phyloP scores from a whole-genome alignment of 2,329 filamentous ascomycete species.

The Alternaria sp. region DNA sequence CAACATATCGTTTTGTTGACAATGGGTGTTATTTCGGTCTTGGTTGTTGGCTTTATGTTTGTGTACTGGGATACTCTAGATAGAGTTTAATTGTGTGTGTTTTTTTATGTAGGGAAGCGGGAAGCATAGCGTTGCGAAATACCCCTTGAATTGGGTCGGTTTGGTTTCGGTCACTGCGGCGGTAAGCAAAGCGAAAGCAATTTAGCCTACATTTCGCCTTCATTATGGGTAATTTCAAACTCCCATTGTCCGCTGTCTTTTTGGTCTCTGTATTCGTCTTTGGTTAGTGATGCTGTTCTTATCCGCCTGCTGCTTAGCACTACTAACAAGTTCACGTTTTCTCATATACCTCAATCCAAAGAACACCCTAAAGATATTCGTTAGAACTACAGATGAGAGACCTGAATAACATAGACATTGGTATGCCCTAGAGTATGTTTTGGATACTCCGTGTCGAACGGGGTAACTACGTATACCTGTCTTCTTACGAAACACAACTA shows the following conservation, averaged over 20 bases:
- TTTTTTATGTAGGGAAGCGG: not conserved
- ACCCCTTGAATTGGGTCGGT: constrained; percentile 9
- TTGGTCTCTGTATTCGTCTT: not conserved
- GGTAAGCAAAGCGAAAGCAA: constrained; percentile 6
- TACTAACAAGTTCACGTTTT: not conserved
- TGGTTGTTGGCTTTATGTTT: constrained; percentile 9
- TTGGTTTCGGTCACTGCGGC: constrained; percentile 7
- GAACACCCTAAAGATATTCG: no score
- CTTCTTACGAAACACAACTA: not conserved
- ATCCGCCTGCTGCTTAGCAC: not conserved
- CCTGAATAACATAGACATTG: not conserved
- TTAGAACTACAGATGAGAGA: not conserved
- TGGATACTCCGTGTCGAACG: not conserved
- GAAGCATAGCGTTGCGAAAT: constrained; percentile 25
- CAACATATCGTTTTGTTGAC: not conserved
- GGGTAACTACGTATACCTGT: not conserved
- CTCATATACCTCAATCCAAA: not conserved
- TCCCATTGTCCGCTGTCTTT: not conserved
- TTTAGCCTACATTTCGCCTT: not conserved
- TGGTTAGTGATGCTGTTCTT: not conserved
- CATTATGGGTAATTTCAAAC: constrained; percentile 9
- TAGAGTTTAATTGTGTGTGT: constrained; percentile 6
- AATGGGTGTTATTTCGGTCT: constrained; percentile 5
- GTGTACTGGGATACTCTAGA: constrained; percentile 5
- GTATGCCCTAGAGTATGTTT: not conserved